These are phyloP conservation scores for Leccinum angustisporum DNA, from an alignment of 1,284 basidiomycete genomes.

Conservation along the genomic window DNA sequence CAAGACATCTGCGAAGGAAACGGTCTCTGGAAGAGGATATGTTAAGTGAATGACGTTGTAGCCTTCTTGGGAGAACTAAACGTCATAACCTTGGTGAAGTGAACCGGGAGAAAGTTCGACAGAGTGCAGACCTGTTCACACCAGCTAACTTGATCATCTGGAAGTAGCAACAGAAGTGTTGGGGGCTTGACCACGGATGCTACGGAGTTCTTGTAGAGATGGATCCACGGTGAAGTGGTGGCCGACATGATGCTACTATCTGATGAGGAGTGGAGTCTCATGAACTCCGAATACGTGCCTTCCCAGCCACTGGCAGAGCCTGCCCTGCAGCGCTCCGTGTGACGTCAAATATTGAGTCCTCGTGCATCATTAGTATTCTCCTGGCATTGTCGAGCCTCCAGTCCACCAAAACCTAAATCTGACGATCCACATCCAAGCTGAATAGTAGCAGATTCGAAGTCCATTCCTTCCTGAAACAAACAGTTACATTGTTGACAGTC, in stretches of 20 bases:
- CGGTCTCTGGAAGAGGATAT: conserved; percentile 25
- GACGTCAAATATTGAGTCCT: background rate
- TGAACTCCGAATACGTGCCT: background rate
- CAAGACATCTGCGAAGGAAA: conserved; percentile 22
- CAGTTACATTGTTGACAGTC: conserved; percentile 3
- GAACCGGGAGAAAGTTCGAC: background rate
- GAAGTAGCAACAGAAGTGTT: conserved; percentile 32
- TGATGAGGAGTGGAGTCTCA: background rate
- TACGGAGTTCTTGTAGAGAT: conserved; percentile 29
- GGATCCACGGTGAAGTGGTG: conserved; percentile 9
- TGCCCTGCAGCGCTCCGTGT: background rate
- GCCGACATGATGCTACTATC: conserved; percentile 4
- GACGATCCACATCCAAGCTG: background rate
- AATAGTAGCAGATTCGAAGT: background rate
- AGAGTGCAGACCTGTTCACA: conserved; percentile 38
- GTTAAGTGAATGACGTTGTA: conserved; percentile 39
- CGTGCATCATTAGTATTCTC: background rate
- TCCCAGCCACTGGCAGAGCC: background rate
- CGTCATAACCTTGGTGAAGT: background rate
- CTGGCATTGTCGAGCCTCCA: background rate
- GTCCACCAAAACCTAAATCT: background rate
- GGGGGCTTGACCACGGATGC: conserved; percentile 30
- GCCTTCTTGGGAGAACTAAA: conserved; percentile 45
- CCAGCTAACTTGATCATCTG: conserved; percentile 34
- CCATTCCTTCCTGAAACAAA: conserved; percentile 4